Evolutionary conservation across 306 rosid species (phyloP), one percentile per base, ranked within the genome.

Genomic region (Corylus americana): DNA sequence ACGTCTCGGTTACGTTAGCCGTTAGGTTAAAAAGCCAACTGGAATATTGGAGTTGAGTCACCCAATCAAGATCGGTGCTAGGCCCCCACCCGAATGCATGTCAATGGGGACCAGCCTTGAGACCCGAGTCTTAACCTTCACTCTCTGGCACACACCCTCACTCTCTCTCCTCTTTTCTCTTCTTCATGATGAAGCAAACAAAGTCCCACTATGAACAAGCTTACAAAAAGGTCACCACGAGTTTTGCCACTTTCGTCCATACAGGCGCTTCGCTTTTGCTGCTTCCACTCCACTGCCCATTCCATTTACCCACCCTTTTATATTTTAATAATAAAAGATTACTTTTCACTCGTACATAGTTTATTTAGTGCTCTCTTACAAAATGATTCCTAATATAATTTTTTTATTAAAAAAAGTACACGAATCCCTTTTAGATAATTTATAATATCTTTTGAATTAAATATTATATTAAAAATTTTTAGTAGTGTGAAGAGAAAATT

Each of bases 101-200:
- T 3, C 16, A 1, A 31, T 4, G 49, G 71, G 71, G 71, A 67
- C 71, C 71, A 67, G 7, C 16, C 27, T 67, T 8, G 50, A 39
- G 49, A 67, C 27, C 1, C 71, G 49, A 67, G 50, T 39, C 71
- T 37, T 67, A 17, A 39, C 71, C 50, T 67, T 39, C 71, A 16
- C 71, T 16, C 22, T 10, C 2, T 7, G 71, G 2, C 71, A 50
- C 71, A 37, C 50, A 8, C 71, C 69, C 10, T 16, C 10, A 0
- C 3, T 9, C n/a, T 11, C 16, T 14, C 53, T 14, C 55, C 1
- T 17, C 4, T 1, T 53, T 27, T 55, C 27, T n/a, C 42, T 1
- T 2, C 70, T 66, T 67, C 27, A 67, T 17, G 22, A 17, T 8
- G 9, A 67, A 67, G 71, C 71, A 67, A 67, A 67, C 49, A 67